Evolutionary conservation across 306 rosid species (phyloP), one percentile per base, ranked within the genome.

Genomic region (Macrotyloma uniflorum): DNA sequence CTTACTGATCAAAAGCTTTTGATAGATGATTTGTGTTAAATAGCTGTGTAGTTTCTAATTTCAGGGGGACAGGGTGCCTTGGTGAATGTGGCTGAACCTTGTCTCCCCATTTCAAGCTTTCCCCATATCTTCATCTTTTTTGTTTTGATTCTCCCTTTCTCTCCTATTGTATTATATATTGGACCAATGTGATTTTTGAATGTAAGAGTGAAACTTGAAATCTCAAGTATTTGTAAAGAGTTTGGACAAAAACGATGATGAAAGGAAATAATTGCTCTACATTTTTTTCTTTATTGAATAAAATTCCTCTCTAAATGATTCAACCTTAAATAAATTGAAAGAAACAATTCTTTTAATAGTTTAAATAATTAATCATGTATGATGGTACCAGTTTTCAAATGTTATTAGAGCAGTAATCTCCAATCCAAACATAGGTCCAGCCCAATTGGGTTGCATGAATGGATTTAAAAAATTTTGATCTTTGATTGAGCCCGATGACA

Each of bases 261-360:
- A 38, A 38, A 51, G 20, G 16, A 72, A 63, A 22, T 8, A 80
- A 38, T 32, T 54, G 35, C 53, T 42, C 23, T 75, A 4, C 42
- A 28, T 30, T 36, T 42, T 12, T 24, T 13, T n/a, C 4, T 61
- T 45, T 59, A 5, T 22, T 15, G 47, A 32, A 62, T 8, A 19
- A 46, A 46, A 33, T 51, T 65, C 69, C 8, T 64, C 22, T 36
- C 19, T 49, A 46, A 40, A 45, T 5, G 15, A 32, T 12, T 45
- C 46, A 66, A 74, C 54, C n/a, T 43, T 47, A 67, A 74, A 36
- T 65, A 74, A 66, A 81, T 43, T 47, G 45, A 49, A 18, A 58
- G 50, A 75, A 46, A 26, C 58, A 47, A 47, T 22, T 68, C 10
- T 24, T 58, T 19, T 22, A 3, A 46, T 5, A 75, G 36, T 43